These are phyloP conservation scores for Raffaelea deltoideospora DNA, from an alignment of 2,329 filamentous ascomycete genomes.

Conservation along the genomic window DNA sequence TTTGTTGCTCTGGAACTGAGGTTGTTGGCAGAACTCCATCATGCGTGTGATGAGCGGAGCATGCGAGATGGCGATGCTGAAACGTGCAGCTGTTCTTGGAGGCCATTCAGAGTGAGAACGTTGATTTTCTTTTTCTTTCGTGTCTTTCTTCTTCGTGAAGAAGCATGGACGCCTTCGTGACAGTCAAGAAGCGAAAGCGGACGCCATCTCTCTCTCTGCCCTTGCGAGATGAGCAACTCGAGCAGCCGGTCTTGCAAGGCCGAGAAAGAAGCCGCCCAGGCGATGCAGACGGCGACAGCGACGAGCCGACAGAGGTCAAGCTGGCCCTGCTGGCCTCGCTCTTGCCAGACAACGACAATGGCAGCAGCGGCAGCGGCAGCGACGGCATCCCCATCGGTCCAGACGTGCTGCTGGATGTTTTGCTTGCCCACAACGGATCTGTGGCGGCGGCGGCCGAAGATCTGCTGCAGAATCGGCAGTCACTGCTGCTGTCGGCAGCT, in stretches of 20 bases:
- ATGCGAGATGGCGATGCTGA: too few relatives aligned
- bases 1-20: too few relatives aligned
- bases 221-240: not conserved
- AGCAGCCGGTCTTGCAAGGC: not conserved
- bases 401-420: slow-evolving; percentile 61
- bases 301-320: slow-evolving; percentile 82
- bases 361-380: slow-evolving; percentile 45
- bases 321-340: slow-evolving; percentile 71
- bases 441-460: slow-evolving; percentile 48
- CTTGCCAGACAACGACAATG: slow-evolving; percentile 42
- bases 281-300: slow-evolving; percentile 20
- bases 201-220: slow-evolving; percentile 3
- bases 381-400: too few relatives aligned
- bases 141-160: too few relatives aligned
- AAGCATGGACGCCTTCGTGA: slow-evolving; percentile 43
- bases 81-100: too few relatives aligned
- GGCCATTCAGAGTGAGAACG: too few relatives aligned
- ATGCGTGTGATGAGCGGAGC: too few relatives aligned
- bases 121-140: too few relatives aligned
- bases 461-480: slow-evolving; percentile 19
- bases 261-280: not conserved
- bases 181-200: slow-evolving; percentile 35
- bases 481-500: too few relatives aligned
- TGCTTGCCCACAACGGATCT: slow-evolving; percentile 64
- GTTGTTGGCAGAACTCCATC: too few relatives aligned